A percentile compares a stretch with the other conserved stretches of the same genome.
Conservation (phyloP, 306 rosid genomes). For the Neltuma alba region DNA sequence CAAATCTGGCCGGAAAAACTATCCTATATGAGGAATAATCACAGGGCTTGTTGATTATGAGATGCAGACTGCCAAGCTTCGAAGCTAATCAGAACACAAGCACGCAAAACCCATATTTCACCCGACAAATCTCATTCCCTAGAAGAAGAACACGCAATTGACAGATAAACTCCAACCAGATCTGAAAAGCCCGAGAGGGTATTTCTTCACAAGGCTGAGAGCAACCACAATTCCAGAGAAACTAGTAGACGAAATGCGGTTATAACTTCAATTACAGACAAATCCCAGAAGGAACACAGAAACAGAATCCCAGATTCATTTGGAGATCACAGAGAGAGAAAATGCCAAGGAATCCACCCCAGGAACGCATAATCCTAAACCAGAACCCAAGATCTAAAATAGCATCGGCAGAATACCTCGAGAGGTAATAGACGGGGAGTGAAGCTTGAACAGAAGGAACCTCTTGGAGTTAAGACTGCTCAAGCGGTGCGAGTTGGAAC, state of each 20-base stretch:
- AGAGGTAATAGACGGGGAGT: background rate
- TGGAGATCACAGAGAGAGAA: background rate
- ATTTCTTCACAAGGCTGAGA: background rate
- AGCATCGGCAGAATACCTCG: conserved; percentile 30
- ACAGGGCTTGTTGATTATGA: background rate
- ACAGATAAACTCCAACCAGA: conserved; percentile 26
- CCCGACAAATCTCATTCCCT: background rate
- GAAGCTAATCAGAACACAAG: background rate
- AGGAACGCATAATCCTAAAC: conserved; percentile 8
- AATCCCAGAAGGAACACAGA: background rate
- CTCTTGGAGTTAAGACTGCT: conserved; percentile 36
- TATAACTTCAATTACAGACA: background rate
- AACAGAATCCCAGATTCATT: background rate
- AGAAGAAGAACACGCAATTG: background rate
- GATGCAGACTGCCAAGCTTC: background rate
- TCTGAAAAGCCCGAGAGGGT: conserved; percentile 27
- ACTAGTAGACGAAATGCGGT: background rate
- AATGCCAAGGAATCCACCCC: conserved; percentile 18
- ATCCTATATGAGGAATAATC: background rate
- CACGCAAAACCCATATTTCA: background rate
- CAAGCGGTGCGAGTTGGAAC: conserved; percentile 46
- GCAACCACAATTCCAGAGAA: background rate
- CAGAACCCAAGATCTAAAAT: conserved; percentile 30
- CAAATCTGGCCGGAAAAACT: background rate
- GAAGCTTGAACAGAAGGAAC: conserved; percentile 45